phyloP scores from a whole-genome alignment of 257 asterid species.

The Capsicum chinense region DNA sequence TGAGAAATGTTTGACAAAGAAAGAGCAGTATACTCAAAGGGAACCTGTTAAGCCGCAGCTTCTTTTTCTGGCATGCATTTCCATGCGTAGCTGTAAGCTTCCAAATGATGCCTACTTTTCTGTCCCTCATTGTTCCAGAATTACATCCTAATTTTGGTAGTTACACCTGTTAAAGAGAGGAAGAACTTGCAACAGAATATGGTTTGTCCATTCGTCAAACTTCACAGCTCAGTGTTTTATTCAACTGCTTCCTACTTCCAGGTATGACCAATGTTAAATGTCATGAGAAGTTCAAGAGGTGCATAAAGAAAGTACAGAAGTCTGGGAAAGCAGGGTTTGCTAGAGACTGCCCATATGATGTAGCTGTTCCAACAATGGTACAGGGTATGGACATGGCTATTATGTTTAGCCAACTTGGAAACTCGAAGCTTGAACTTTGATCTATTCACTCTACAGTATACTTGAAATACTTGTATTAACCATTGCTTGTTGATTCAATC shows the following conservation, averaged over 20 bases:
- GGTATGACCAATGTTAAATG: conserved; percentile 76
- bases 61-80: neutral
- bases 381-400: conserved; percentile 93
- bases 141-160: neutral
- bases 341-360: conserved; percentile 63
- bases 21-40: neutral
- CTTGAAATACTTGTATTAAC: neutral
- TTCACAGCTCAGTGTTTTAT: conserved; percentile 11
- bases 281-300: conserved; percentile 84
- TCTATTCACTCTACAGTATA: neutral
- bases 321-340: conserved; percentile 84
- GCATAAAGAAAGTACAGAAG: conserved; percentile 75
- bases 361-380: conserved; percentile 81
- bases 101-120: conserved; percentile 7
- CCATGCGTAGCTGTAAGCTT: conserved; percentile 18
- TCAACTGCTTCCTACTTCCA: conserved; percentile 35
- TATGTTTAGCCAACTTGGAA: conserved; percentile 70
- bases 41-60: neutral
- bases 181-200: neutral
- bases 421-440: conserved; percentile 63
- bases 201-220: neutral
- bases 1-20: neutral
- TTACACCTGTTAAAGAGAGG: conserved; percentile 22
- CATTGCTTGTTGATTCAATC: neutral
- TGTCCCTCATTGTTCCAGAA: neutral